These are phyloP conservation scores for Hyphodiscus sp. DNA, from an alignment of 2,329 filamentous ascomycete species.

Conservation along the genomic window DNA sequence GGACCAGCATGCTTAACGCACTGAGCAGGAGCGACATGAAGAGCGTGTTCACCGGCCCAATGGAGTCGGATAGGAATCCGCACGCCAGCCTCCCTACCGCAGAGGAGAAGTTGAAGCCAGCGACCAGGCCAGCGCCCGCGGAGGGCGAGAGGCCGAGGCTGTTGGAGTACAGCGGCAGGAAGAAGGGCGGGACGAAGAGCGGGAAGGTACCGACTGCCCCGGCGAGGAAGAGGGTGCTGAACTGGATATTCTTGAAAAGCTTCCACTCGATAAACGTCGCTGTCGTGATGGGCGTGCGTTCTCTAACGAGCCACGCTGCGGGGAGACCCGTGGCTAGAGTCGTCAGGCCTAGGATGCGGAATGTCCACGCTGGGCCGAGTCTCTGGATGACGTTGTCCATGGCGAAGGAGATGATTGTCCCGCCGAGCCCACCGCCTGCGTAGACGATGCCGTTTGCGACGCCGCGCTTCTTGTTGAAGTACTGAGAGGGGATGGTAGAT, in stretches of 20 bases:
- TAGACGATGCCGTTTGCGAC: conserved; percentile 50
- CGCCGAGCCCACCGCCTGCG: conserved; percentile 49
- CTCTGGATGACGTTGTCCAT: conserved; percentile 41
- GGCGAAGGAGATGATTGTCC: conserved; percentile 44
- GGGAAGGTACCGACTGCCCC: conserved; percentile 53
- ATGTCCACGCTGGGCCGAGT: conserved; percentile 45
- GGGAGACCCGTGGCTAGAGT: conserved; percentile 49
- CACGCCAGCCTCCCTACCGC: conserved; percentile 46
- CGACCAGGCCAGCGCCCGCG: conserved; percentile 50
- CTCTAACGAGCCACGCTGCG: conserved; percentile 46
- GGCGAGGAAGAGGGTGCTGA: conserved; percentile 46
- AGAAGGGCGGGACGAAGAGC: conserved; percentile 55
- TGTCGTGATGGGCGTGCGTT: conserved; percentile 36
- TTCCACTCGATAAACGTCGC: conserved; percentile 43
- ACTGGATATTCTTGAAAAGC: conserved; percentile 46
- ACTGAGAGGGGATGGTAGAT: conserved; percentile 45
- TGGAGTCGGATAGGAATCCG: conserved; percentile 33
- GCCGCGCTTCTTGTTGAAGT: conserved; percentile 47
- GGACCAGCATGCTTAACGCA: conserved; percentile 50
- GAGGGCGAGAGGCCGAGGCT: conserved; percentile 48
- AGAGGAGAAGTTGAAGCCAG: conserved; percentile 55
- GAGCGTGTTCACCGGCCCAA: conserved; percentile 32
- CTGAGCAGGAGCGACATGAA: conserved; percentile 44
- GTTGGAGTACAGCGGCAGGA: conserved; percentile 49
- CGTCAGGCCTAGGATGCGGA: conserved; percentile 45